Percentiles rank a stretch among this genome's conserved stretches.
phyloP scores from a whole-genome alignment of 2,329 filamentous ascomycete genomes.

The Talaromyces sp. region DNA sequence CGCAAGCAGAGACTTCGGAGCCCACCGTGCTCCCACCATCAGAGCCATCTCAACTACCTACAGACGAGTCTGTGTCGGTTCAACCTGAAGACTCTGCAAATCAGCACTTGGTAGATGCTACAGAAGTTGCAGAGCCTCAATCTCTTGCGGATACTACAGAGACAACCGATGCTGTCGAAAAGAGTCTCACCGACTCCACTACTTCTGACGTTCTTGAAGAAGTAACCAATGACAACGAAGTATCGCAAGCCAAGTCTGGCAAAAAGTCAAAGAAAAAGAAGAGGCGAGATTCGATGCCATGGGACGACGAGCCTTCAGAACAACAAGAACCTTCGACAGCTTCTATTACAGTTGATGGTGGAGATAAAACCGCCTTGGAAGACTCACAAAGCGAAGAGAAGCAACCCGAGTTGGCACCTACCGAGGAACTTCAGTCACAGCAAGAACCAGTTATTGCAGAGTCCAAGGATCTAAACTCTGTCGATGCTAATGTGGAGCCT shows the following conservation, averaged over 20 bases:
- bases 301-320: constrained; percentile 24
- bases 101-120: not conserved
- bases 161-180: not conserved
- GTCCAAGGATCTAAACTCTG: not conserved
- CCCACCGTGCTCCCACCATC: not conserved
- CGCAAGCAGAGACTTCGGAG: not conserved
- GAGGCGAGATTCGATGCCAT: constrained; percentile 29
- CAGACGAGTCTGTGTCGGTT: not conserved
- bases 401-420: not conserved
- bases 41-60: not conserved
- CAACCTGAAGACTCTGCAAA: not conserved
- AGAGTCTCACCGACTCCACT: not conserved
- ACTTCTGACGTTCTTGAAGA: not conserved
- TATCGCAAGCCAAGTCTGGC: constrained; percentile 12
- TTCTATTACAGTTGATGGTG: not conserved
- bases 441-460: not conserved
- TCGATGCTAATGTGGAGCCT: not conserved
- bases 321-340: not conserved
- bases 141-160: not conserved
- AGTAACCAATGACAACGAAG: not conserved
- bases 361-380: not conserved
- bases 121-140: not conserved
- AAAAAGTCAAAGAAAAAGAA: constrained; percentile 41
- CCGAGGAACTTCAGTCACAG: not conserved
- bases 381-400: not conserved